These are phyloP conservation scores for Tinospora cordifolia DNA, from an alignment of 164 flowering plant genomes.

Conservation along the genomic window DNA sequence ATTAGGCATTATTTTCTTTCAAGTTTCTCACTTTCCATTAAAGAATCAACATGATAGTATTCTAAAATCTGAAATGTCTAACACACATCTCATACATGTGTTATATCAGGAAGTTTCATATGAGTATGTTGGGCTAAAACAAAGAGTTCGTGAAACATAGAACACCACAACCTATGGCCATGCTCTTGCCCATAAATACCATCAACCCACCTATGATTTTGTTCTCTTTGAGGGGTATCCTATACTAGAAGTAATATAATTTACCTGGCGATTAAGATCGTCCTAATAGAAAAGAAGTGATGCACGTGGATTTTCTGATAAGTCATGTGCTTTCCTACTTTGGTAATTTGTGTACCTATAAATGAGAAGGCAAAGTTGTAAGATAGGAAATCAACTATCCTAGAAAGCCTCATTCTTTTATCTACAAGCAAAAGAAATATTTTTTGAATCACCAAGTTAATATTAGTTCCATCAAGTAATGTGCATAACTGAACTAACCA, in stretches of 20 bases:
- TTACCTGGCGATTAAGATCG: constrained; percentile 73
- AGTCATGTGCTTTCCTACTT: constrained; percentile 59
- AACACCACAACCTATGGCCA: background rate
- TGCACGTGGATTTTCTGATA: constrained; percentile 83
- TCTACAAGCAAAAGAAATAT: background rate
- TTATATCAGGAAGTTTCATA: background rate
- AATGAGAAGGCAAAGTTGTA: constrained; percentile 4
- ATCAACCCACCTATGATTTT: background rate
- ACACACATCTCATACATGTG: background rate
- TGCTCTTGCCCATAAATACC: background rate
- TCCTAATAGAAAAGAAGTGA: constrained; percentile 83
- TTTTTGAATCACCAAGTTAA: constrained; percentile 1
- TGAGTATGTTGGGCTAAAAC: background rate
- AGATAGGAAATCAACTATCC: background rate
- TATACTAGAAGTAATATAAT: background rate
- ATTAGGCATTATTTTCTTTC: too few species aligned
- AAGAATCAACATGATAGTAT: too few species aligned
- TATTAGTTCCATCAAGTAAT: background rate
- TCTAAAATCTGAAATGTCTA: too few species aligned
- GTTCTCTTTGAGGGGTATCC: background rate
- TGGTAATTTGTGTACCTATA: constrained; percentile 79
- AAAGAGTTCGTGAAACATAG: background rate
- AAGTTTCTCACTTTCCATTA: too few species aligned
- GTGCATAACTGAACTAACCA: constrained; percentile 47
- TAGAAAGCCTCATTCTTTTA: background rate